These are phyloP conservation scores for Primulina tabacum DNA, from an alignment of 257 asterid species.

Conservation along the genomic window DNA sequence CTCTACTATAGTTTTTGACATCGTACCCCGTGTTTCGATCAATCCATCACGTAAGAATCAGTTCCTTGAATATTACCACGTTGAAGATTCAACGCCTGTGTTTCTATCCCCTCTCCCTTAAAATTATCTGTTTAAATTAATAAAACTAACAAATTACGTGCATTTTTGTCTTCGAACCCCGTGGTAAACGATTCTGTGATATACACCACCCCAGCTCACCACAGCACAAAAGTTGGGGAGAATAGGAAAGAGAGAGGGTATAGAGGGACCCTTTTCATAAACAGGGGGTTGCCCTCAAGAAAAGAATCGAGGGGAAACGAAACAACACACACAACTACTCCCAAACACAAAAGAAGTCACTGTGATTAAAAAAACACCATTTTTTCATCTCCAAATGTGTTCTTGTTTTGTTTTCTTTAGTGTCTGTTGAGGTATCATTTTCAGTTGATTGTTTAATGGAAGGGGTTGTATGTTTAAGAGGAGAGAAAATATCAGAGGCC, in stretches of 20 bases:
- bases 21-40: too few species aligned
- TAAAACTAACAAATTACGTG: background rate
- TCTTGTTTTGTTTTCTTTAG: slow-evolving; percentile 14
- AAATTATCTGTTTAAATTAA: too few species aligned
- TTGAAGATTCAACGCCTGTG: background rate
- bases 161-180: background rate
- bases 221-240: slow-evolving; percentile 22
- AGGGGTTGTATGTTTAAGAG: slow-evolving; percentile 2
- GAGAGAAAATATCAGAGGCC: background rate
- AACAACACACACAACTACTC: background rate
- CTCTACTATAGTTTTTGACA: background rate
- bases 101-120: too few species aligned
- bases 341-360: slow-evolving; percentile 12
- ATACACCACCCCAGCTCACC: slow-evolving; percentile 6
- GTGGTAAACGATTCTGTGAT: slow-evolving; percentile 24
- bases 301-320: slow-evolving; percentile 29
- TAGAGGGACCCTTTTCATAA: slow-evolving; percentile 23
- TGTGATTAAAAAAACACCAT: slow-evolving; percentile 2
- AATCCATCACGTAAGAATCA: background rate
- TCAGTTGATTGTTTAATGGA: slow-evolving; percentile 21
- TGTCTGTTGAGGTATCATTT: slow-evolving; percentile 34
- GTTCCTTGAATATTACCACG: background rate
- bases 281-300: slow-evolving; percentile 29
- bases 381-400: background rate
- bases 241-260: background rate